Evolutionary conservation across 225 moss, liverwort and hornwort genomes (phyloP), one percentile per base, ranked within the genome.

Genomic region (Physcomitrellopsis africana): DNA sequence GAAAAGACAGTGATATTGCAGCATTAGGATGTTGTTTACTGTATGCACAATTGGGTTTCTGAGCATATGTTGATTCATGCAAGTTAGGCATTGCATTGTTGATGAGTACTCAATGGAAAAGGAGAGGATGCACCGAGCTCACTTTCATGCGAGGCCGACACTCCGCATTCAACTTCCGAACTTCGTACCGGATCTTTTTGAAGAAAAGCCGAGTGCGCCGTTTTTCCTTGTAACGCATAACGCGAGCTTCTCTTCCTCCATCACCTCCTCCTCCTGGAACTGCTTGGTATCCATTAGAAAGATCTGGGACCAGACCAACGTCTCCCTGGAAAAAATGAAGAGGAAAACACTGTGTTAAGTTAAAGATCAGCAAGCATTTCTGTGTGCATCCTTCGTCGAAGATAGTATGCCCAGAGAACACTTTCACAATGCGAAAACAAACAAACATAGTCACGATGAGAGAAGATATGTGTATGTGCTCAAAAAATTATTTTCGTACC

Each of bases 131-230:
- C 32, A 37, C 32, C 32, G 32, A 37, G 32, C 63, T 48, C 48
- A 90, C 97, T 86, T 97, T 97, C 94, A 94, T 94, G 14, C 97
- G 88, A 3, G 97, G 97, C 22, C 97, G 87, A 23, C 94, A 80
- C 76, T 97, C 97, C 7, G 97, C 97, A 79, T 97, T 97, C 41
- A 97, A 64, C 83, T 97, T 97, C 29, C 97, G 91, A n/a, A 97
- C 94, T 67, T 97, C 94, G 65, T 97, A 97, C 0, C 97, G 86
- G 20, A 97, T 97, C 72, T 92, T 97, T 87, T 97, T 97, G 1
- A 94, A 97, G 18, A 94, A 97, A 0, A 94, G 79, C 0, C 97
- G 86, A n/a, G 91, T 97, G 10, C 92, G 88, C 8, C 97, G 83
- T 70, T 97, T 97, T 72, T 97, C 97, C 8, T 87, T 80, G 76